Conservation (phyloP, 306 rosid species). For the Medicago lupulina region DNA sequence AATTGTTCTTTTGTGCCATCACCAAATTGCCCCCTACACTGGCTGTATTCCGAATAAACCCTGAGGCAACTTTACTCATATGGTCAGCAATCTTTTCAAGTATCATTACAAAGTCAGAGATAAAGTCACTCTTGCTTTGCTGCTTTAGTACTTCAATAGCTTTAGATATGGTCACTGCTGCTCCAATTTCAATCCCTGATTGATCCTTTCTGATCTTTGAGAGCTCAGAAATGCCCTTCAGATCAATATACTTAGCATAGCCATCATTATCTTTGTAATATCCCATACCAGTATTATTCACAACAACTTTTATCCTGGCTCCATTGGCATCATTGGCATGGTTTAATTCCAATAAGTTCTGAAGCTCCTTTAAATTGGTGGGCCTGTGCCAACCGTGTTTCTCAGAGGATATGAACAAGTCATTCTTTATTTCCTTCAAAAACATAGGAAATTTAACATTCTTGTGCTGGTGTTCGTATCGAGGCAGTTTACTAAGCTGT, state of each 20-base stretch:
- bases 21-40: constrained; percentile 87
- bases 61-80: constrained; percentile 69
- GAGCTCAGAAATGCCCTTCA: constrained; percentile 61
- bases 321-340: background rate
- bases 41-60: constrained; percentile 72
- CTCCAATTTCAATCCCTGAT: constrained; percentile 72
- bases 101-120: constrained; percentile 52
- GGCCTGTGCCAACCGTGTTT: constrained; percentile 46
- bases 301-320: constrained; percentile 53
- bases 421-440: constrained; percentile 58
- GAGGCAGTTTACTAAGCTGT: constrained; percentile 60
- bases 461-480: constrained; percentile 43
- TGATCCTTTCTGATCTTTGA: constrained; percentile 56
- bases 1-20: constrained; percentile 73
- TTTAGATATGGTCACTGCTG: constrained; percentile 67
- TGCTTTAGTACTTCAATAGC: constrained; percentile 63
- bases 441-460: constrained; percentile 66
- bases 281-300: constrained; percentile 73
- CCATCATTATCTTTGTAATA: constrained; percentile 68
- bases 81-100: constrained; percentile 62
- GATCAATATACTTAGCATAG: constrained; percentile 66
- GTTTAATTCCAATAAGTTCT: constrained; percentile 32
- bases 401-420: constrained; percentile 39
- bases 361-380: constrained; percentile 38
- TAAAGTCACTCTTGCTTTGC: constrained; percentile 31